phyloP scores from a whole-genome alignment of 352 stramenopile genomes.

The Blastocystis sp. region DNA sequence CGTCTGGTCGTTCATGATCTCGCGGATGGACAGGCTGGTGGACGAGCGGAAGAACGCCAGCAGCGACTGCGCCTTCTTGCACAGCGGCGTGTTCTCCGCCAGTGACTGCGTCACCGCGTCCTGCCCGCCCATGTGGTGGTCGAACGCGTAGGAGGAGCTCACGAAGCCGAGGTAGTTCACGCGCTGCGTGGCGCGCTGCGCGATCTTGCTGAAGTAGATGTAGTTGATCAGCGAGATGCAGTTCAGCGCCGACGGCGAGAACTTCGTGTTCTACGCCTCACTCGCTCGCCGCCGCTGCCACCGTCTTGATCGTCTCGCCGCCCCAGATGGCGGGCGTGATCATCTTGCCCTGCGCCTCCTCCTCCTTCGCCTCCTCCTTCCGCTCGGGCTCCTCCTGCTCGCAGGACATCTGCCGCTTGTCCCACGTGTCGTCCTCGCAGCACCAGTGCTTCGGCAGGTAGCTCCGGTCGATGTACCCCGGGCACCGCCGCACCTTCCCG shows the following conservation, averaged over 20 bases:
- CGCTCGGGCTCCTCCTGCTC: not conserved
- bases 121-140: conserved; percentile 26
- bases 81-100: conserved; percentile 27
- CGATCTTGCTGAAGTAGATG: conserved; percentile 63
- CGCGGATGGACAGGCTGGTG: conserved; percentile 7
- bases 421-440: conserved; percentile 49
- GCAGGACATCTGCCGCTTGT: conserved; percentile 26
- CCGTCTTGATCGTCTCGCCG: conserved; percentile 59
- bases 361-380: not conserved
- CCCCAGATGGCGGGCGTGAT: conserved; percentile 57
- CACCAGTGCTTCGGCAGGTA: conserved; percentile 27
- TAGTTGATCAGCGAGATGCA: conserved; percentile 50
- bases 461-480: conserved; percentile 45
- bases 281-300: not conserved
- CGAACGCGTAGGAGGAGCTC: conserved; percentile 34
- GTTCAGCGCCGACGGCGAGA: conserved; percentile 50
- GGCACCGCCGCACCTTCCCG: conserved; percentile 15
- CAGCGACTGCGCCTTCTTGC: conserved; percentile 1
- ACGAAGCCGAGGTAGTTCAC: conserved; percentile 58
- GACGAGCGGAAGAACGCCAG: not conserved
- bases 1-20: conserved; percentile 14
- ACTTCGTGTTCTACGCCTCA: conserved; percentile 58
- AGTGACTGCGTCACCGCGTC: not conserved
- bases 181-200: conserved; percentile 37
- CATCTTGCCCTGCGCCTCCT: conserved; percentile 25